These are phyloP conservation scores for Trypanosoma scelopori DNA, from an alignment of 208 protist species.

Conservation along the genomic window DNA sequence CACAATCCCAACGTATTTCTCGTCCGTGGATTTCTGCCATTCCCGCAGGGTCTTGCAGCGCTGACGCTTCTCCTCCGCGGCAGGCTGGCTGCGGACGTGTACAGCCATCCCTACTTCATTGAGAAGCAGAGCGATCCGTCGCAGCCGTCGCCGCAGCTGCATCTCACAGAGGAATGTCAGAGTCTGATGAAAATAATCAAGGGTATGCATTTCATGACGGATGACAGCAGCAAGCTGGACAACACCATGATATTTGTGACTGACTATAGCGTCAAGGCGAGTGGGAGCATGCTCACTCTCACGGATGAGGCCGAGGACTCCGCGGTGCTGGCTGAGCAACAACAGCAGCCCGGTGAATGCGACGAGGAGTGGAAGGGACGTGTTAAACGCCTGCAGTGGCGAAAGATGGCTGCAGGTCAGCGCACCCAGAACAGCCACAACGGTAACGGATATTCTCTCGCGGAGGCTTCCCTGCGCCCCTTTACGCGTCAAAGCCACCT, in stretches of 20 bases:
- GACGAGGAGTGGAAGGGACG: constrained; percentile 18
- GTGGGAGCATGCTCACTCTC: constrained; percentile 52
- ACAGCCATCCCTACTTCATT: constrained; percentile 85
- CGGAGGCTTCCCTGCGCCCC: neutral
- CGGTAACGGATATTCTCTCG: constrained; percentile 20
- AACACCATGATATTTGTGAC: constrained; percentile 80
- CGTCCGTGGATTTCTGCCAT: constrained; percentile 68
- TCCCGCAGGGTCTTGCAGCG: constrained; percentile 66
- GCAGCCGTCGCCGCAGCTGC: constrained; percentile 81
- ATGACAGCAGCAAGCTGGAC: constrained; percentile 78
- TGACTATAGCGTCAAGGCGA: constrained; percentile 54
- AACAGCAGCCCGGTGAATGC: constrained; percentile 8
- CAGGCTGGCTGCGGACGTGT: constrained; percentile 64
- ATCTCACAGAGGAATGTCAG: constrained; percentile 86
- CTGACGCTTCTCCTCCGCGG: constrained; percentile 62
- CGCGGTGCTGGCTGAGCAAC: neutral
- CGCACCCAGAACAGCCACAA: constrained; percentile 16
- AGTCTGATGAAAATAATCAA: constrained; percentile 80
- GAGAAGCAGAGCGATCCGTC: constrained; percentile 84
- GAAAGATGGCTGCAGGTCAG: constrained; percentile 4
- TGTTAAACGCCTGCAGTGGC: constrained; percentile 6
- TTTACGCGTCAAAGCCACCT: constrained; percentile 23
- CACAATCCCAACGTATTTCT: constrained; percentile 52
- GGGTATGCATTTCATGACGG: constrained; percentile 82
- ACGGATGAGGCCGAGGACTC: constrained; percentile 15